Percentiles rank a stretch among this genome's conserved stretches.
Evolutionary conservation across 305 asterid species (phyloP).

Genomic region (Solanum hybrid): DNA sequence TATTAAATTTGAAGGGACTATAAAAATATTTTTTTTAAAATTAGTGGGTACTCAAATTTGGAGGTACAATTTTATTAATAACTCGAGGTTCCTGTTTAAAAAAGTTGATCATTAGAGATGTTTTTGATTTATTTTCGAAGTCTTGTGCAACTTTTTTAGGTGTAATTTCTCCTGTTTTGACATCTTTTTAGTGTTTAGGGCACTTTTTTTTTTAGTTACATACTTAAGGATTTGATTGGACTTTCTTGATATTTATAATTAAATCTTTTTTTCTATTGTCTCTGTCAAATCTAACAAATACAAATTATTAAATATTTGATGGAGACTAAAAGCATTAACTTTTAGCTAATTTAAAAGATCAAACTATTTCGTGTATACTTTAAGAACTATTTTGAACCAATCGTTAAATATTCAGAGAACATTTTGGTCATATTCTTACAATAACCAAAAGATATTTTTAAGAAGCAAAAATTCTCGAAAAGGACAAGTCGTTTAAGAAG

Average conservation of each 20-base stretch:
- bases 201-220: neutral
- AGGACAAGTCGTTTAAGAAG: conserved; percentile 11
- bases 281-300: neutral
- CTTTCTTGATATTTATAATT: neutral
- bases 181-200: neutral
- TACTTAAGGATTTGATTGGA: neutral
- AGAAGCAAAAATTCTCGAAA: conserved; percentile 11
- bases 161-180: neutral
- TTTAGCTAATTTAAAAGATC: neutral
- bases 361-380: neutral
- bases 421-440: neutral
- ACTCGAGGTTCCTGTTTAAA: neutral
- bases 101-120: neutral
- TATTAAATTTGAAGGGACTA: neutral
- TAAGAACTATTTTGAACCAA: neutral
- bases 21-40: neutral
- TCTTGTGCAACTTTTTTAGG: neutral
- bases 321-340: neutral
- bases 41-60: neutral
- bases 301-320: neutral
- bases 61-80: neutral
- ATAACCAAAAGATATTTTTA: neutral
- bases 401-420: neutral
- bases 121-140: neutral
- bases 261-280: neutral